Conservation (phyloP, 306 rosid species). For the Casuarina cunninghamiana region DNA sequence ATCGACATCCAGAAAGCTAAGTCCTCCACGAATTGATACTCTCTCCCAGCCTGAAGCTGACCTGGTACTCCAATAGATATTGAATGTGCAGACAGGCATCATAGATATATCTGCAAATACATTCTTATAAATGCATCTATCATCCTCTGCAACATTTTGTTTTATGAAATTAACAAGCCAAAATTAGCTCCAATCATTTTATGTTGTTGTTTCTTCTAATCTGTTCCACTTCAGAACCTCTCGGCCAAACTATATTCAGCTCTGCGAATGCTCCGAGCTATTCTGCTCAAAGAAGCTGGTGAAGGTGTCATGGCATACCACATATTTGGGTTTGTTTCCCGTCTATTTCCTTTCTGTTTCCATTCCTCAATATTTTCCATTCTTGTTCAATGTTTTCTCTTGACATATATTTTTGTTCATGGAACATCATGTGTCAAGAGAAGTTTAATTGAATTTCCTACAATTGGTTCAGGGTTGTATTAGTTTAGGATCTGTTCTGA, state of each 20-base stretch:
- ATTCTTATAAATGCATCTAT: background rate
- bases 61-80: conserved; percentile 44
- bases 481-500: conserved; percentile 13
- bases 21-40: conserved; percentile 38
- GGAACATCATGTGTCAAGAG: background rate
- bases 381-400: conserved; percentile 1
- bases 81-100: background rate
- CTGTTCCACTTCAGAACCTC: conserved; percentile 51
- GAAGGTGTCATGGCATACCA: conserved; percentile 82
- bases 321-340: conserved; percentile 66
- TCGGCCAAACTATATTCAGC: conserved; percentile 70
- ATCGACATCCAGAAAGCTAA: conserved; percentile 52
- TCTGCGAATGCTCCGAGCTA: conserved; percentile 65
- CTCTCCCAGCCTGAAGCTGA: conserved; percentile 42
- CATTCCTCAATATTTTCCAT: conserved; percentile 4
- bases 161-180: conserved; percentile 7
- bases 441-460: background rate
- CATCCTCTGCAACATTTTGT: conserved; percentile 5
- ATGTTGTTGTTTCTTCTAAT: background rate
- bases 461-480: too few species aligned
- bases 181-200: conserved; percentile 1
- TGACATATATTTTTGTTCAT: background rate
- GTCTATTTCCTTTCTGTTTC: conserved; percentile 3
- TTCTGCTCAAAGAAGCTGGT: conserved; percentile 64
- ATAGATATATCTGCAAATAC: background rate